Evolutionary conservation across 495 filamentous ascomycete species (phyloP), one percentile per base, ranked within the genome.

Genomic region (Penicillium daleae): DNA sequence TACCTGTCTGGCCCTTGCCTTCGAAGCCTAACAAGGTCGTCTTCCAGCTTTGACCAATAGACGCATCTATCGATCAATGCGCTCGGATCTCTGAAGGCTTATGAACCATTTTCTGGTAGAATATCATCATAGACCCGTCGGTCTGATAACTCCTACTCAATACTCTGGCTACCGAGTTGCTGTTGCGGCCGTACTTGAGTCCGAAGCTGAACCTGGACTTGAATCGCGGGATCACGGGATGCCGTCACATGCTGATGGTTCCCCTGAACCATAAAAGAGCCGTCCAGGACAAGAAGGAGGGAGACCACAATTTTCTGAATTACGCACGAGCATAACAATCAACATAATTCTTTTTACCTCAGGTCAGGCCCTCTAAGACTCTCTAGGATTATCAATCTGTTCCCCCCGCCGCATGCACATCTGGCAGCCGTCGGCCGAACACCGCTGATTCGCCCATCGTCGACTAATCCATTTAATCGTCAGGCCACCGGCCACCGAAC

Each of bases 401-500:
- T 53, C 37, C 21, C 27, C 31, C 51, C 51, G 51, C 51, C 3
- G 51, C n/a, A 9, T 13, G 51, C 29, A 54, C n/a, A n/a, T n/a
- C 15, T 15, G n/a, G 22, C 15, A 52, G 56, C 27, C 55, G 15
- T 35, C 29, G 24, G 35, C 32, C 22, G 56, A 54, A 57, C 29
- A 2, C 22, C 4, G 29, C 13, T 56, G 27, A 22, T 64, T 46
- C 54, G 49, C 42, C 31, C 51, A 17, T 56, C 9, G 13, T 42
- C 21, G 29, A 29, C 26, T 46, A 33, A 42, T 52, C 46, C 44
- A 50, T 54, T 65, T 67, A 69, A 67, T 65, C 42, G 31, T 37
- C 51, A 39, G 35, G 49, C 46, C 31, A 39, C 40, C 50, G 40
- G 15, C 39, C 26, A 40, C 56, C 66, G 65, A 67, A 74, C 74